These are phyloP conservation scores for Suillus cothurnatus DNA, from an alignment of 768 basidiomycete genomes.

Conservation along the genomic window DNA sequence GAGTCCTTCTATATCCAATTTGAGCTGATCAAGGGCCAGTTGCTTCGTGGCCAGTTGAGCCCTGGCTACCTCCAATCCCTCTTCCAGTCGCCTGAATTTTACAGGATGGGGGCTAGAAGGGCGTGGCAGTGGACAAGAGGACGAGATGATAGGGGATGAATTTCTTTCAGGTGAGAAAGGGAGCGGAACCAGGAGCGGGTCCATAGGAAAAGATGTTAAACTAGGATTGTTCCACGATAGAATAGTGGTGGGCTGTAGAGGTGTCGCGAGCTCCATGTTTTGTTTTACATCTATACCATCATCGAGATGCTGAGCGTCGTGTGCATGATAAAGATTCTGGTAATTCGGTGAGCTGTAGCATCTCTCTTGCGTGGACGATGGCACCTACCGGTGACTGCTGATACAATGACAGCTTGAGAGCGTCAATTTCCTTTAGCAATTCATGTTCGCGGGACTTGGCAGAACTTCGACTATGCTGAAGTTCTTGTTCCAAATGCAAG, in stretches of 20 bases:
- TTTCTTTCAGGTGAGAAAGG: conserved; percentile 21
- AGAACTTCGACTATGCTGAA: conserved; percentile 25
- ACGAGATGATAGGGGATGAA: conserved; percentile 20
- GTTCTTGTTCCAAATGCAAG: conserved; percentile 31
- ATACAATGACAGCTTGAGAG: conserved; percentile 13
- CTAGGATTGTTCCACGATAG: conserved; percentile 8
- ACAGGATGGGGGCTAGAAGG: conserved; percentile 16
- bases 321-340: conserved; percentile 13
- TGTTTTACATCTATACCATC: conserved; percentile 38
- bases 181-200: conserved; percentile 19
- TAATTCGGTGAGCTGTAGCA: not conserved
- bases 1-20: conserved; percentile 23
- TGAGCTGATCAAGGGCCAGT: conserved; percentile 22
- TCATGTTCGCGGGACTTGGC: conserved; percentile 35
- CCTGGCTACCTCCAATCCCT: conserved; percentile 22
- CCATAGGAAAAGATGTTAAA: not conserved
- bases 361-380: conserved; percentile 3
- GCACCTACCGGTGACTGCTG: conserved; percentile 7
- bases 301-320: conserved; percentile 31
- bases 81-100: conserved; percentile 23
- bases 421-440: conserved; percentile 34
- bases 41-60: conserved; percentile 26
- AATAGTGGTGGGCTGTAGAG: conserved; percentile 42
- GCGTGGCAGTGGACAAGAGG: conserved; percentile 5
- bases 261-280: conserved; percentile 56